A percentile compares a stretch with the other conserved stretches of the same genome.
phyloP scores from a whole-genome alignment of 2,329 filamentous ascomycete genomes.

The Stachybotrys echinatus region DNA sequence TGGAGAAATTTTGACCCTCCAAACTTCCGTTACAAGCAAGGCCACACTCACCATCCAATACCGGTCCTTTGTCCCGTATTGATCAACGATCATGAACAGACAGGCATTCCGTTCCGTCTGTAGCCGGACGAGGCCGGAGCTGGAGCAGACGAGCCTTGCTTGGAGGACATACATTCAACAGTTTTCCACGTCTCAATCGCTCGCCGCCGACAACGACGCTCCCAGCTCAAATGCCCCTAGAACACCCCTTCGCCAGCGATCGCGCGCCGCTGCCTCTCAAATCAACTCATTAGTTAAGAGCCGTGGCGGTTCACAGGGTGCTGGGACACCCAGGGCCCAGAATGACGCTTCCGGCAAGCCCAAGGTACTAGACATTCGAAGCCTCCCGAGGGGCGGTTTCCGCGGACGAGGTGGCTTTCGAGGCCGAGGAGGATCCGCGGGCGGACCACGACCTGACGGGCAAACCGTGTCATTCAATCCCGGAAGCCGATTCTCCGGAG shows the following conservation, averaged over 20 bases:
- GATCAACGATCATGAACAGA: slow-evolving; percentile 26
- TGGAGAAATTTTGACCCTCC: neutral
- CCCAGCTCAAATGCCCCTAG: slow-evolving; percentile 6
- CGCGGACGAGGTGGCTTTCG: slow-evolving; percentile 13
- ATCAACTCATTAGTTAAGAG: slow-evolving; percentile 23
- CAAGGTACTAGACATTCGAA: slow-evolving; percentile 34
- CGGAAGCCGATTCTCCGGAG: slow-evolving; percentile 3
- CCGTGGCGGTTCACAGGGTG: slow-evolving; percentile 6
- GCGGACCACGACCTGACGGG: neutral
- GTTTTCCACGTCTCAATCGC: slow-evolving; percentile 33
- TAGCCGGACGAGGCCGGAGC: slow-evolving; percentile 27
- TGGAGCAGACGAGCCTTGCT: slow-evolving; percentile 22
- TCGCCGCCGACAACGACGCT: slow-evolving; percentile 20
- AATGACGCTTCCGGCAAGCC: slow-evolving; percentile 12
- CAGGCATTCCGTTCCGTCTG: slow-evolving; percentile 32
- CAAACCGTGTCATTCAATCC: neutral
- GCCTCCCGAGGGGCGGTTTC: slow-evolving; percentile 21
- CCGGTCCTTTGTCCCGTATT: too few species aligned
- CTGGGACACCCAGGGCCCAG: neutral
- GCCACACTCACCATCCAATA: too few species aligned
- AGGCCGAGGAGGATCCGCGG: slow-evolving; percentile 16
- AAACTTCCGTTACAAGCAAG: too few species aligned
- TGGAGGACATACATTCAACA: slow-evolving; percentile 26
- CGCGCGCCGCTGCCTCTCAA: slow-evolving; percentile 26
- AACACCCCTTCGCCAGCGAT: slow-evolving; percentile 17